phyloP scores from a whole-genome alignment of 768 basidiomycete genomes.

The Lentinula lateritia region DNA sequence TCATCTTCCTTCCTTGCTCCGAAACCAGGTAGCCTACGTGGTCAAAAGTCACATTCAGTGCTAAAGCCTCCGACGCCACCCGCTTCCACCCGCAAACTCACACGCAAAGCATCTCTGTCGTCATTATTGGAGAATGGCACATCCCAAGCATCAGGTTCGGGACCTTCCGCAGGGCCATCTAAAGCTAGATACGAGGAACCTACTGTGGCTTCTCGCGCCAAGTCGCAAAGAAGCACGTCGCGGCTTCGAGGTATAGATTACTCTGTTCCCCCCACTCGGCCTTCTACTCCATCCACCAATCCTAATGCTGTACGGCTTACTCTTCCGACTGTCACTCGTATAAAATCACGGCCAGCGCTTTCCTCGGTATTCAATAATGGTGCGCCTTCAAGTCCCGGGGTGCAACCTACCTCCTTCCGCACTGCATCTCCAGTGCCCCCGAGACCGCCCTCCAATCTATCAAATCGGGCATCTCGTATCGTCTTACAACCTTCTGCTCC shows the following conservation, averaged over 20 bases:
- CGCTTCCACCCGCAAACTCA: constrained; percentile 53
- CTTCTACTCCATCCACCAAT: constrained; percentile 76
- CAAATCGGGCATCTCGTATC: constrained; percentile 31
- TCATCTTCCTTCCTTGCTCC: constrained; percentile 56
- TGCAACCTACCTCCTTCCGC: constrained; percentile 33
- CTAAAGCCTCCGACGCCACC: constrained; percentile 74
- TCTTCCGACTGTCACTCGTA: constrained; percentile 77
- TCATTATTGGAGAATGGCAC: constrained; percentile 60
- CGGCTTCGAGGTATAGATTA: constrained; percentile 56
- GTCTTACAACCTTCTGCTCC: constrained; percentile 38
- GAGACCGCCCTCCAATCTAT: constrained; percentile 54
- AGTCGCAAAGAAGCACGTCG: constrained; percentile 57
- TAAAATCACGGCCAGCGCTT: constrained; percentile 70
- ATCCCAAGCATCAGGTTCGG: constrained; percentile 53
- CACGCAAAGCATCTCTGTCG: constrained; percentile 76
- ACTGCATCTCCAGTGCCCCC: constrained; percentile 55
- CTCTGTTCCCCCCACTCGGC: constrained; percentile 69
- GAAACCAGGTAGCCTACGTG: constrained; percentile 72
- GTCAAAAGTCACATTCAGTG: constrained; percentile 80
- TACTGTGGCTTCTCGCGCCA: constrained; percentile 78
- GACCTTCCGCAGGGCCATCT: constrained; percentile 29
- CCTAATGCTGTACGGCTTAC: constrained; percentile 75
- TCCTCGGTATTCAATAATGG: constrained; percentile 63
- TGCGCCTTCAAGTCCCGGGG: constrained; percentile 26
- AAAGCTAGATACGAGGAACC: constrained; percentile 68